Base-by-base conservation (phyloP, 116 monocot genomes). In the Dioscorea cayenensis region DNA sequence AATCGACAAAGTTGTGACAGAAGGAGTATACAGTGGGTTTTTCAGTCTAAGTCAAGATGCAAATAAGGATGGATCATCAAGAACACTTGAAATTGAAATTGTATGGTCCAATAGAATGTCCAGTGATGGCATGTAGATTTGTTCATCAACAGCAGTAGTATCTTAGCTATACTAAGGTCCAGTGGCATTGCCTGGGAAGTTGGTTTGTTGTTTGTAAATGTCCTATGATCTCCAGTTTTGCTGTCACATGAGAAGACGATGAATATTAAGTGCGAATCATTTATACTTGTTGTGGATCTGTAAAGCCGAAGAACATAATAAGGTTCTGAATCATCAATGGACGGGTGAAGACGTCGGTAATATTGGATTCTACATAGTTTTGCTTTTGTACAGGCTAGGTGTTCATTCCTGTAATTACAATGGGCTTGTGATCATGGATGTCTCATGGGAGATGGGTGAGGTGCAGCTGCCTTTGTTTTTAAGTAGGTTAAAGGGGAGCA, bases 21-120 rank as follows among this genome's bases (percentile, higher is more conserved):
- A 92, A 64, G 92, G 92, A 65, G 64, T 89, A 66, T 92, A 89
- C 74, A 89, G 89, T 60, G 92, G 92, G 25, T 51, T 84, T 48
- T 92, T 92, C 78, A 84, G 86, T 71, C 86, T 92, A 28, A 92
- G 61, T 67, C 92, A 89, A 67, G 92, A 89, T 37, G 80, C 82
- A 18, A 80, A 86, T 68, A 85, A 70, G 68, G 89, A 89, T 74
- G 73, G 80, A 7, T 78, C 78, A 50, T 80, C 85, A 55, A 38
- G 89, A 69, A 89, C 82, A 1, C 86, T 92, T 23, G 92, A 92
- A 67, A 89, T 92, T 59, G 92, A 92, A 72, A 92, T 92, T 17
- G 49, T 89, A 13, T 92, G 92, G 92, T 89, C 92, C 12, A 89
- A 86, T 63, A 75, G 89, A 68, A 86, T 79, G 50, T 81, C 79